Conservation (phyloP, 2,329 filamentous ascomycete genomes). For the Monosporascus ibericus region DNA sequence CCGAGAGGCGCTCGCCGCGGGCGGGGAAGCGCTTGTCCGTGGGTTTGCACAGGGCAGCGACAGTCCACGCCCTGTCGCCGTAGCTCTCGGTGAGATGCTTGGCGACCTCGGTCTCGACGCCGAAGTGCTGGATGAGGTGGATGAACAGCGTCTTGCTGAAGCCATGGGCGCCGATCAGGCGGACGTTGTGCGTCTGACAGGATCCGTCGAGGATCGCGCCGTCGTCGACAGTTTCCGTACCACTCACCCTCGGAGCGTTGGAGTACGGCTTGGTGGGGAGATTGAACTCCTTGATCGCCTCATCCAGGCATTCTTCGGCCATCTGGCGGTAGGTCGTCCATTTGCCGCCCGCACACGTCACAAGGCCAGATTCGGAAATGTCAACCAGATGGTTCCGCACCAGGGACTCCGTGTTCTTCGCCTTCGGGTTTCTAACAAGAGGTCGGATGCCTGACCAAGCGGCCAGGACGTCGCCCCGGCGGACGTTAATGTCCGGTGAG, state of each 20-base stretch:
- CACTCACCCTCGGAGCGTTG: conserved; percentile 62
- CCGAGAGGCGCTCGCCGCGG: conserved; percentile 71
- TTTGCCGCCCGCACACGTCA: conserved; percentile 84
- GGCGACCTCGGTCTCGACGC: conserved; percentile 85
- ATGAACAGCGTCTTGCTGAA: conserved; percentile 89
- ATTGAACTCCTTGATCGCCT: conserved; percentile 64
- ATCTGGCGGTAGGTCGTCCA: conserved; percentile 94
- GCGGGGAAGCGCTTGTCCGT: conserved; percentile 78
- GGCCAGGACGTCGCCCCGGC: conserved; percentile 79
- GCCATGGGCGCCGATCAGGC: conserved; percentile 77
- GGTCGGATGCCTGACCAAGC: conserved; percentile 87
- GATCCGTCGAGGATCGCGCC: conserved; percentile 57
- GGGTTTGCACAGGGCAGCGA: conserved; percentile 71
- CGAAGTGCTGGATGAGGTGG: conserved; percentile 89
- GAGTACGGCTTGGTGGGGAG: conserved; percentile 51
- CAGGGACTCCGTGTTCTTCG: conserved; percentile 77
- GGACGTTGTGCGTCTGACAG: conserved; percentile 79
- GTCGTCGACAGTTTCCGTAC: conserved; percentile 65
- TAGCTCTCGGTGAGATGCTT: conserved; percentile 84
- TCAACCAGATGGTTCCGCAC: conserved; percentile 83
- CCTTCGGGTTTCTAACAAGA: conserved; percentile 79
- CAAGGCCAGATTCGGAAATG: conserved; percentile 68
- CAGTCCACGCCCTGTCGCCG: conserved; percentile 87
- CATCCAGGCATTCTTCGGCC: conserved; percentile 84
- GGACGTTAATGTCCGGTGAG: conserved; percentile 77